phyloP scores from a whole-genome alignment of 2,329 filamentous ascomycete genomes.

The Botryotinia convoluta region DNA sequence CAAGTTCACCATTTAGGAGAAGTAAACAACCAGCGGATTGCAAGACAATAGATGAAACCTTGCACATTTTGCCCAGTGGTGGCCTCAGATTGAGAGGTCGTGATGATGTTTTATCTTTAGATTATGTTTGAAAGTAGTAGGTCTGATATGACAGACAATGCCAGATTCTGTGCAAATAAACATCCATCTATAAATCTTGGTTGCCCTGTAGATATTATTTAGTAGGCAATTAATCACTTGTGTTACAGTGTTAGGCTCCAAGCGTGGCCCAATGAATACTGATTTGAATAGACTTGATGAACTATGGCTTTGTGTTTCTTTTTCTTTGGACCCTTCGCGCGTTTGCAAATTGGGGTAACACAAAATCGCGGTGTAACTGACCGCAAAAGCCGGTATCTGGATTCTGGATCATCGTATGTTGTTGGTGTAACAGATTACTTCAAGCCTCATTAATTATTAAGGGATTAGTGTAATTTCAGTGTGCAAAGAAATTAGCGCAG shows the following conservation, averaged over 20 bases:
- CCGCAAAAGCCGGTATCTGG: not conserved
- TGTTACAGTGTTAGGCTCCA: not conserved
- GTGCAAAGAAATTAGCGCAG: not conserved
- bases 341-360: not conserved
- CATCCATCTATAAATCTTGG: not conserved
- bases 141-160: not conserved
- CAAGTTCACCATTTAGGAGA: not conserved
- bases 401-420: not conserved
- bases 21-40: not conserved
- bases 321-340: not conserved
- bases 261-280: not conserved
- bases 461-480: not conserved
- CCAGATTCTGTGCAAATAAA: not conserved
- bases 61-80: not conserved
- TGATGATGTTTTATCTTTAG: not conserved
- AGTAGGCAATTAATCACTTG: not conserved
- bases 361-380: not conserved
- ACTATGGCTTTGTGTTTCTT: not conserved
- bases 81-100: too few species aligned
- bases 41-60: conserved; percentile 1
- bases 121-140: not conserved
- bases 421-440: not conserved
- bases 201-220: not conserved
- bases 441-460: not conserved
- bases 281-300: not conserved